Conservation (phyloP, 345 rosid genomes). For the Combretum micranthum region DNA sequence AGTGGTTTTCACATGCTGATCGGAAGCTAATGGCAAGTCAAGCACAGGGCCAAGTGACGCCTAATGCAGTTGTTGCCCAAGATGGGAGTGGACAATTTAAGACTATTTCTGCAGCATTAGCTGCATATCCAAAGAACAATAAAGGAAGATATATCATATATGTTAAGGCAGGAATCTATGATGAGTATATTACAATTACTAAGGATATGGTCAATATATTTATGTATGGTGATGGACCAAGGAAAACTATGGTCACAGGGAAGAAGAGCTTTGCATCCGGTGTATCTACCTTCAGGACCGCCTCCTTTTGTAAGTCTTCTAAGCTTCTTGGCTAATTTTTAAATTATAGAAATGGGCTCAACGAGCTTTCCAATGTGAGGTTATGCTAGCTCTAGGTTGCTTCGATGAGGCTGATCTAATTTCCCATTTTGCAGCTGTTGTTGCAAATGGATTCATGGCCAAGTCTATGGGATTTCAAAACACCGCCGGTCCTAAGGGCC, state of each 20-base stretch:
- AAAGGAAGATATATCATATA: constrained; percentile 45
- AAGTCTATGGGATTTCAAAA: constrained; percentile 49
- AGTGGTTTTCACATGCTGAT: constrained; percentile 31
- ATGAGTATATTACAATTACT: constrained; percentile 33
- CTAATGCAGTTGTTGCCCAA: constrained; percentile 38
- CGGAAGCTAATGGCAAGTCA: constrained; percentile 23
- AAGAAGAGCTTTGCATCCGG: constrained; percentile 31
- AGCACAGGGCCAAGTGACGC: constrained; percentile 10
- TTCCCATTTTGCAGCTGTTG: constrained; percentile 23
- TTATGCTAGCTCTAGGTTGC: no score
- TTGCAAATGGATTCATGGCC: constrained; percentile 34
- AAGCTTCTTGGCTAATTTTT: not conserved
- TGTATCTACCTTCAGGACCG: constrained; percentile 42
- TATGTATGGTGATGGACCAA: constrained; percentile 71
- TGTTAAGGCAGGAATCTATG: constrained; percentile 60
- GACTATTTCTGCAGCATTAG: constrained; percentile 32
- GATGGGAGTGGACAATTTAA: constrained; percentile 45
- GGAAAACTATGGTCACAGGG: constrained; percentile 52
- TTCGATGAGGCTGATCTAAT: not conserved
- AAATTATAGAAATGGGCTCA: not conserved
- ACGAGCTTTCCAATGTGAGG: no score
- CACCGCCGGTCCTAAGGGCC: constrained; percentile 45
- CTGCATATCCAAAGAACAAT: constrained; percentile 25
- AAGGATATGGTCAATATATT: constrained; percentile 44
- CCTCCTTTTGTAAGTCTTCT: constrained; percentile 28